Evolutionary conservation across 2,329 filamentous ascomycete genomes (phyloP).

Genomic region (Hypoxylon sp.): DNA sequence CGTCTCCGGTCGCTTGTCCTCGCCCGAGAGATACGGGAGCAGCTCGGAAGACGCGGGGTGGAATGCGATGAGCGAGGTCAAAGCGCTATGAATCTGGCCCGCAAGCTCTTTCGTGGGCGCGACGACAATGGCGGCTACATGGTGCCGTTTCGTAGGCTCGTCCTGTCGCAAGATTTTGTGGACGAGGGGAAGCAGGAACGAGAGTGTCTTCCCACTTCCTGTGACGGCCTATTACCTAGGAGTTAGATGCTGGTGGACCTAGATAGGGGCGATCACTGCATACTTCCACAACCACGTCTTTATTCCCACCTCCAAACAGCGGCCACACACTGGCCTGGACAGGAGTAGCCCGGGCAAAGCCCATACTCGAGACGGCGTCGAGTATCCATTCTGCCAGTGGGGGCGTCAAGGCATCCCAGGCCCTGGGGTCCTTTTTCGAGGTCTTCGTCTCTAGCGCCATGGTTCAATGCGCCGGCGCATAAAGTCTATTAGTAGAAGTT

Average conservation of each 20-base stretch:
- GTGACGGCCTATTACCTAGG: slow-evolving; percentile 76
- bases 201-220: slow-evolving; percentile 90
- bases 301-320: slow-evolving; percentile 74
- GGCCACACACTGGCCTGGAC: slow-evolving; percentile 95
- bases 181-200: slow-evolving; percentile 87
- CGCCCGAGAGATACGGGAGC: slow-evolving; percentile 67
- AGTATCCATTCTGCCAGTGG: slow-evolving; percentile 86
- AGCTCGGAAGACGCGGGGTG: slow-evolving; percentile 83
- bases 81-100: slow-evolving; percentile 87
- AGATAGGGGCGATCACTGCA: slow-evolving; percentile 11
- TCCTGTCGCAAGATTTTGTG: slow-evolving; percentile 85
- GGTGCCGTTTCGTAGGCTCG: slow-evolving; percentile 88
- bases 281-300: slow-evolving; percentile 51
- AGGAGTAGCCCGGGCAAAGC: slow-evolving; percentile 89
- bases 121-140: slow-evolving; percentile 91
- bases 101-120: slow-evolving; percentile 95
- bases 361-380: slow-evolving; percentile 86
- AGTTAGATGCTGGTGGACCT: background rate
- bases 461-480: slow-evolving; percentile 26
- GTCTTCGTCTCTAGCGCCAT: slow-evolving; percentile 56
- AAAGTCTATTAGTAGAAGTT: background rate
- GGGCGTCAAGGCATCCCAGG: slow-evolving; percentile 79
- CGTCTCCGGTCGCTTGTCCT: slow-evolving; percentile 68
- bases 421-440: slow-evolving; percentile 65
- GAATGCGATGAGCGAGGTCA: slow-evolving; percentile 83